phyloP scores from a whole-genome alignment of 2,329 filamentous ascomycete genomes.

The Colletotrichum godetiae region DNA sequence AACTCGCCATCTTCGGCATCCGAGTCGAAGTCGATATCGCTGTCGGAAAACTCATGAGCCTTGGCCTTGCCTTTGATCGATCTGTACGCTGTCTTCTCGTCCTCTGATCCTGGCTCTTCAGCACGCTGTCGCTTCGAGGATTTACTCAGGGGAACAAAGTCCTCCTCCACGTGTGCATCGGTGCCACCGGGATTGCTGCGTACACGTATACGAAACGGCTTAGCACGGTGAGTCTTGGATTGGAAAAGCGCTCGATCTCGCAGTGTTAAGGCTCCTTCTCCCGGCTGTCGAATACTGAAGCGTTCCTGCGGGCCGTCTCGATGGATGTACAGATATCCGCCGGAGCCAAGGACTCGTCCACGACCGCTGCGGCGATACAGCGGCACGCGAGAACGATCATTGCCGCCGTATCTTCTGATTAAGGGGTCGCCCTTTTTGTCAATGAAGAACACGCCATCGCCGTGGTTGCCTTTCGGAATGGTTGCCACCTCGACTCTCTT shows the following conservation, averaged over 20 bases:
- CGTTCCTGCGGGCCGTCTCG: constrained; percentile 68
- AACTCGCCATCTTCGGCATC: constrained; percentile 51
- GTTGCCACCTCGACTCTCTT: constrained; percentile 14
- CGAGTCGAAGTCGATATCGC: constrained; percentile 61
- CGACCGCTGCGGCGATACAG: constrained; percentile 75
- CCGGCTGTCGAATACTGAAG: constrained; percentile 61
- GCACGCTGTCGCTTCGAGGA: constrained; percentile 37
- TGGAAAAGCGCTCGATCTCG: constrained; percentile 61
- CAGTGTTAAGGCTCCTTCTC: constrained; percentile 54
- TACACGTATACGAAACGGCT: constrained; percentile 54
- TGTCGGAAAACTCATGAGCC: constrained; percentile 55
- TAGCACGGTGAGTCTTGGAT: constrained; percentile 52
- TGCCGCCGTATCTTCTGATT: constrained; percentile 78
- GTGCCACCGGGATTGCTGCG: constrained; percentile 32
- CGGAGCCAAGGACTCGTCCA: constrained; percentile 77
- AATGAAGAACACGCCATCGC: constrained; percentile 62
- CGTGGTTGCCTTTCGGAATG: constrained; percentile 41
- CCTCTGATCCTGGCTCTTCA: constrained; percentile 57
- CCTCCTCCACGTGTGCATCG: constrained; percentile 45
- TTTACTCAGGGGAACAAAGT: constrained; percentile 59
- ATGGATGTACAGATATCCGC: constrained; percentile 72
- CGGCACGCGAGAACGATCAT: constrained; percentile 79
- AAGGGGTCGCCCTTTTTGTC: constrained; percentile 83
- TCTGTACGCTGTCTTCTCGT: constrained; percentile 68
- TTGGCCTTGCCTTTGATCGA: constrained; percentile 75